Base-by-base conservation (phyloP, 805 yeast species). In the Yarrowia yakushimensis region DNA sequence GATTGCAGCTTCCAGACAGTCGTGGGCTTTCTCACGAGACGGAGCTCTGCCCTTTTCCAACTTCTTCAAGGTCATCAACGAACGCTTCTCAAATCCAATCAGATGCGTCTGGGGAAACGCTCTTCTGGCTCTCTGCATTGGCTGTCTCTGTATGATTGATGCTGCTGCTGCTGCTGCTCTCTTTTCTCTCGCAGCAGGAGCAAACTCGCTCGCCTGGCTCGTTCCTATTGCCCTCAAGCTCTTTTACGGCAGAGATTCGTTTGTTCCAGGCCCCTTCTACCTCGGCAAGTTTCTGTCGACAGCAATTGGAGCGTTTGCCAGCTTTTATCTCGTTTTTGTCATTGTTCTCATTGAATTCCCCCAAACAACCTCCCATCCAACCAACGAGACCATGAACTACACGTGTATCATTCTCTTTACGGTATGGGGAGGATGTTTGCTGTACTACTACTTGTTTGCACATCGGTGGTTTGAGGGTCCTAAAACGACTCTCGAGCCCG, bases 81-180 rank as follows among this genome's bases (percentile, higher is more conserved):
- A 25, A 4, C 15, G 15, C 9, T 42, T n/a, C 48, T 42, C 48
- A 3, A 42, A 42, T 15, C 48, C 48, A 7, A 42, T 42, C 22
- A 25, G 48, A 27, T 42, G 48, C 7, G 48, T 42, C 13, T 42
- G 48, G 48, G 48, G 48, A n/a, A 42, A 42, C 22, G 48, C 48
- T 11, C n/a, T 42, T 2, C 25, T 42, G 30, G 48, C 48, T 2
- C 15, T 42, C 10, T 42, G 48, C 6, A 42, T 42, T 15, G 48
- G 48, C 4, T 42, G 48, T 17, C 31, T 42, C 1, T 42, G 48
- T 25, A 42, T 42, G 48, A 42, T 42, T 12, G 31, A 42, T 11
- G 31, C 48, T 3, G 48, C 48, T 0, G 48, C 48, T 1, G 48
- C 48, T 8, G 28, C 25, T 2, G 48, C 48, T 25, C 48, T 42